Conservation (phyloP, 306 rosid genomes). For the Acacia crassicarpa region DNA sequence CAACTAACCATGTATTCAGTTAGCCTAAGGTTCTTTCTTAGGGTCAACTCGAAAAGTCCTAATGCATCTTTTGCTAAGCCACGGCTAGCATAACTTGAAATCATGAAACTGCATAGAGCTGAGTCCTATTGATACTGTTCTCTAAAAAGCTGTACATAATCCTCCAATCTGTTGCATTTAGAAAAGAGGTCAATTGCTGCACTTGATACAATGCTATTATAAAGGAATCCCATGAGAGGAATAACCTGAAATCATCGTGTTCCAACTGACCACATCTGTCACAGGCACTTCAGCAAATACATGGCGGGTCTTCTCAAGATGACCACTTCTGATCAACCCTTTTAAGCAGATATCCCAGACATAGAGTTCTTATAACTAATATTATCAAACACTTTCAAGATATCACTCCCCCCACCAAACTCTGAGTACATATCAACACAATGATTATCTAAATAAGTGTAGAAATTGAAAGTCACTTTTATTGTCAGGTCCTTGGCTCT, state of each 20-base stretch:
- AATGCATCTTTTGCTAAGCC: constrained; percentile 54
- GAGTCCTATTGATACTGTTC: constrained; percentile 60
- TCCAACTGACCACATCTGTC: constrained; percentile 82
- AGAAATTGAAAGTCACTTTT: constrained; percentile 63
- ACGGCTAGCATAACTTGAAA: constrained; percentile 67
- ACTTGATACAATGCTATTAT: constrained; percentile 70
- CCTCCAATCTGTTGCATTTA: constrained; percentile 82
- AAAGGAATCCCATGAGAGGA: constrained; percentile 59
- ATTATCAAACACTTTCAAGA: constrained; percentile 52
- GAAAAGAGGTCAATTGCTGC: constrained; percentile 86
- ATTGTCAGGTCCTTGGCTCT: no score
- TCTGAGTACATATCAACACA: constrained; percentile 54
- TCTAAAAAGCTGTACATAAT: constrained; percentile 56
- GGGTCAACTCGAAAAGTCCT: constrained; percentile 52
- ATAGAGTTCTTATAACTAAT: constrained; percentile 56
- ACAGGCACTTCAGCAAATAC: constrained; percentile 73
- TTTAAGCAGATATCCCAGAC: constrained; percentile 63
- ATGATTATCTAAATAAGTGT: constrained; percentile 73
- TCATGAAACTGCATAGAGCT: constrained; percentile 72
- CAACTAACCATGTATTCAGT: constrained; percentile 63
- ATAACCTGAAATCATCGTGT: constrained; percentile 66
- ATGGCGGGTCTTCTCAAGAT: constrained; percentile 40
- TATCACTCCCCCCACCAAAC: constrained; percentile 52
- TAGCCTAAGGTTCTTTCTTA: constrained; percentile 70
- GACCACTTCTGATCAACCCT: constrained; percentile 53